Evolutionary conservation across 352 stramenopile genomes (phyloP).

Genomic region (Globisporangium megalacanthum): DNA sequence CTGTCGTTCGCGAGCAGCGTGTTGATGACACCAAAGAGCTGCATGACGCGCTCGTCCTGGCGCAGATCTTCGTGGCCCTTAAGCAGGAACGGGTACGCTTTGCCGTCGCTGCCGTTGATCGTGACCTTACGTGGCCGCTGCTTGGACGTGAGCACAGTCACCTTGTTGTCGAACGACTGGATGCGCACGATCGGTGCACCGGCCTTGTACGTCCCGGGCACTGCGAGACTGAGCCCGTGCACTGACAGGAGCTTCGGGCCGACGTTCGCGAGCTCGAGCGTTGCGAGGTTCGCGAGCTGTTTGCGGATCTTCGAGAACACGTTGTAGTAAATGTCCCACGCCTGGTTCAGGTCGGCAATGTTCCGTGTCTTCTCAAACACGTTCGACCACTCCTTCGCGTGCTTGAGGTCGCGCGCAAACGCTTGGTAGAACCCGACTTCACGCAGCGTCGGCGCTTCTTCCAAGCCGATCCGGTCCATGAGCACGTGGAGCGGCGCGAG

Average conservation of each 20-base stretch:
- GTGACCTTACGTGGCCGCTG: slow-evolving; percentile 98
- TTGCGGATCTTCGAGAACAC: slow-evolving; percentile 95
- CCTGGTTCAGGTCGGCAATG: slow-evolving; percentile 80
- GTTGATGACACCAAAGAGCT: slow-evolving; percentile 99
- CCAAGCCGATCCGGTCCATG: slow-evolving; percentile 70
- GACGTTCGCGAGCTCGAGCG: slow-evolving; percentile 96
- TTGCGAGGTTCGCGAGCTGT: slow-evolving; percentile 94
- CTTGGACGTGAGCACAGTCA: slow-evolving; percentile 98
- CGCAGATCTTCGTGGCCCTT: slow-evolving; percentile 99
- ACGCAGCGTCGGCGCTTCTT: slow-evolving; percentile 78
- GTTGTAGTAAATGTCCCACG: slow-evolving; percentile 99
- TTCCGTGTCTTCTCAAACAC: slow-evolving; percentile 76
- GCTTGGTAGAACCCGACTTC: slow-evolving; percentile 84
- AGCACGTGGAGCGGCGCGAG: slow-evolving; percentile 92
- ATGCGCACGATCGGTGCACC: slow-evolving; percentile 85
- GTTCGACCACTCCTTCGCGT: slow-evolving; percentile 81
- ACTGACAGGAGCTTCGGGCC: slow-evolving; percentile 95
- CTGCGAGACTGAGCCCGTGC: slow-evolving; percentile 93
- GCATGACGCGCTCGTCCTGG: slow-evolving; percentile 99
- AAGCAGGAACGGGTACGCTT: slow-evolving; percentile 99
- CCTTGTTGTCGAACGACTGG: slow-evolving; percentile 90
- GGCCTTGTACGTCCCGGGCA: slow-evolving; percentile 91
- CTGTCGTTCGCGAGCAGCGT: slow-evolving; percentile 97
- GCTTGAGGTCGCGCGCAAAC: slow-evolving; percentile 92
- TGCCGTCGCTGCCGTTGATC: slow-evolving; percentile 97